phyloP scores from a whole-genome alignment of 805 yeast species.

The Yarrowia yakushimensis region DNA sequence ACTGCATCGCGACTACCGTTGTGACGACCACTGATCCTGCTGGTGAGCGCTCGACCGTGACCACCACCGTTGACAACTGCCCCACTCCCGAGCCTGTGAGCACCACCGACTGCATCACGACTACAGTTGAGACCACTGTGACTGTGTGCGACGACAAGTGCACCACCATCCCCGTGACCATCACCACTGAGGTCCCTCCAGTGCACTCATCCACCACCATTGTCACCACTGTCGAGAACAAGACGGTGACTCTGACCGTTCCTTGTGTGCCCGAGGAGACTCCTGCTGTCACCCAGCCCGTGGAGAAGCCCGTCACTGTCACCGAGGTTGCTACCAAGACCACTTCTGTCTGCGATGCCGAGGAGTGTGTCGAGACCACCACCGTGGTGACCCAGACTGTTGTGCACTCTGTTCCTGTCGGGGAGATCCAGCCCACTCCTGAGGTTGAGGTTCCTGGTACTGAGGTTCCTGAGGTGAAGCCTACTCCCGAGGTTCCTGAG shows the following conservation, averaged over 20 bases:
- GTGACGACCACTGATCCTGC: not conserved
- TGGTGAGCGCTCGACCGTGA: not conserved
- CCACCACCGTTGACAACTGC: constrained; percentile 2
- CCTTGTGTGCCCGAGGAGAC: constrained; percentile 12
- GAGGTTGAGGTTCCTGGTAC: not conserved
- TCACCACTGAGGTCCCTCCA: constrained; percentile 11
- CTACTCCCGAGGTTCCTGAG: not conserved
- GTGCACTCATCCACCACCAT: not conserved
- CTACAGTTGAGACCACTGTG: not conserved
- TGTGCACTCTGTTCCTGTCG: not conserved
- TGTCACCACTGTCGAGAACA: not conserved
- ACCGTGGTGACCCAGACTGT: not conserved
- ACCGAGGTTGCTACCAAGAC: not conserved
- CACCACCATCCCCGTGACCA: constrained; percentile 15
- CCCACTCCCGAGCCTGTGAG: not conserved
- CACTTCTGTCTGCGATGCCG: not conserved
- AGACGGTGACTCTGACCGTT: not conserved
- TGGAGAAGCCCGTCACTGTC: not conserved
- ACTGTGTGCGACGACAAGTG: constrained; percentile 4
- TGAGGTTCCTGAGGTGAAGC: not conserved
- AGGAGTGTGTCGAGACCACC: not conserved
- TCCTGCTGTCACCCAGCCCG: not conserved
- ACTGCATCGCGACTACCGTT: not conserved
- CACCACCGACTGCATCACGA: constrained; percentile 3
- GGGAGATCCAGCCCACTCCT: not conserved